phyloP scores from a whole-genome alignment of 1,284 basidiomycete genomes.

The Trametes sp. region DNA sequence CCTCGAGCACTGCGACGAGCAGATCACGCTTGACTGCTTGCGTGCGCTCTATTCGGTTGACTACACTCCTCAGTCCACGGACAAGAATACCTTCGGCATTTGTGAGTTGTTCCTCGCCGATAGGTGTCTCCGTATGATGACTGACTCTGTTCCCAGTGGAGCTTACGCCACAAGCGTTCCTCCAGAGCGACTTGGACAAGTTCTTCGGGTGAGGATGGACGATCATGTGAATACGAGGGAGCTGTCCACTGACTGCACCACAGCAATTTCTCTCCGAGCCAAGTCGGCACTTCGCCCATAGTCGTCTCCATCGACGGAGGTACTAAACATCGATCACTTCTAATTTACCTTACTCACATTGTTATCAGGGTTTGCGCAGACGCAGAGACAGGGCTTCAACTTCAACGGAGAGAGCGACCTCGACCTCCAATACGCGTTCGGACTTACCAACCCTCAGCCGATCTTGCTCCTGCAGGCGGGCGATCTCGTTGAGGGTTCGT shows the following conservation, averaged over 20 bases:
- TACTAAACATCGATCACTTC: slow-evolving; percentile 26
- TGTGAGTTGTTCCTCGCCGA: slow-evolving; percentile 34
- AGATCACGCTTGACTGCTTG: slow-evolving; percentile 64
- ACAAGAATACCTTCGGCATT: slow-evolving; percentile 60
- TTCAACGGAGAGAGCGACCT: slow-evolving; percentile 64
- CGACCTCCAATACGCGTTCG: slow-evolving; percentile 60
- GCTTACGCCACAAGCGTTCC: slow-evolving; percentile 57
- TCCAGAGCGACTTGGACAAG: slow-evolving; percentile 52
- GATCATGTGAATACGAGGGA: slow-evolving; percentile 1
- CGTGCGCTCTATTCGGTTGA: slow-evolving; percentile 57
- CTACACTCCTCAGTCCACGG: slow-evolving; percentile 54
- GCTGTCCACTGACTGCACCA: slow-evolving; percentile 18
- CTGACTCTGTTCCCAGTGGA: slow-evolving; percentile 46
- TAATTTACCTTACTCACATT: not conserved
- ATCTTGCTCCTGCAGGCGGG: slow-evolving; percentile 58
- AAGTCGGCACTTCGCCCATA: slow-evolving; percentile 46
- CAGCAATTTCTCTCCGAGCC: slow-evolving; percentile 46
- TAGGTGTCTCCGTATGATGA: not conserved
- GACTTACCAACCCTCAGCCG: slow-evolving; percentile 50
- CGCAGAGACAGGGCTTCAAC: slow-evolving; percentile 44
- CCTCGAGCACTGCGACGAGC: slow-evolving; percentile 47
- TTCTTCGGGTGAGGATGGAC: slow-evolving; percentile 47
- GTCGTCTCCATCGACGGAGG: slow-evolving; percentile 61
- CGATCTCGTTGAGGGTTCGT: slow-evolving; percentile 50
- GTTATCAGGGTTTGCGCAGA: slow-evolving; percentile 42